A percentile compares a stretch with the other conserved stretches of the same genome.
Evolutionary conservation across 164 flowering plant species (phyloP).

Genomic region (Stephania japonica): DNA sequence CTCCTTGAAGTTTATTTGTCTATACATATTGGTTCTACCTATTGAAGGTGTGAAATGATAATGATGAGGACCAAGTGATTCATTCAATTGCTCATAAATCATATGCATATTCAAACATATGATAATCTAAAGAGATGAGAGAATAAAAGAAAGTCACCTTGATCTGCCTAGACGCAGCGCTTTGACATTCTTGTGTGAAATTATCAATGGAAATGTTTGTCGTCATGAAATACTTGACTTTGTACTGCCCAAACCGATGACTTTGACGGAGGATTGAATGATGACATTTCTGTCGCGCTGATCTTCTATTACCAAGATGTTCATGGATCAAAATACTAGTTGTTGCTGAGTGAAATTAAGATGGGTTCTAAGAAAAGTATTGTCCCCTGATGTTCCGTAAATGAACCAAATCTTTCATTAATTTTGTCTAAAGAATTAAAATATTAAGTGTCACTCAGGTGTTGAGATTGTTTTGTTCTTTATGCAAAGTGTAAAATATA

Average conservation of each 20-base stretch:
- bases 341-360: not conserved
- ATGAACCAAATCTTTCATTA: not conserved
- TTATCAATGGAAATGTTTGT: not conserved
- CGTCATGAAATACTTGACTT: no score
- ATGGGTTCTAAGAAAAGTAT: not conserved
- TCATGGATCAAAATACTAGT: not conserved
- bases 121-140: not conserved
- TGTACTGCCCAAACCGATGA: no score
- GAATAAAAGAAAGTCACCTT: not conserved
- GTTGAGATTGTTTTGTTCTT: not conserved
- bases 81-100: not conserved
- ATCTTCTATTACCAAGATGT: not conserved
- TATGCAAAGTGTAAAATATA: not conserved
- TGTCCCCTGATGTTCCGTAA: no score
- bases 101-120: no score
- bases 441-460: not conserved
- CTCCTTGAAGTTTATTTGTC: no score
- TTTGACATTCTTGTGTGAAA: not conserved
- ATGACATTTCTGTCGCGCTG: no score
- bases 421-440: not conserved
- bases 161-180: not conserved
- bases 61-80: not conserved
- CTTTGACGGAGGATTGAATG: no score
- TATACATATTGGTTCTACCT: no score
- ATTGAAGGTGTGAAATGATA: no score